Evolutionary conservation across 345 rosid genomes (phyloP).

Genomic region (Raphanus sativus): DNA sequence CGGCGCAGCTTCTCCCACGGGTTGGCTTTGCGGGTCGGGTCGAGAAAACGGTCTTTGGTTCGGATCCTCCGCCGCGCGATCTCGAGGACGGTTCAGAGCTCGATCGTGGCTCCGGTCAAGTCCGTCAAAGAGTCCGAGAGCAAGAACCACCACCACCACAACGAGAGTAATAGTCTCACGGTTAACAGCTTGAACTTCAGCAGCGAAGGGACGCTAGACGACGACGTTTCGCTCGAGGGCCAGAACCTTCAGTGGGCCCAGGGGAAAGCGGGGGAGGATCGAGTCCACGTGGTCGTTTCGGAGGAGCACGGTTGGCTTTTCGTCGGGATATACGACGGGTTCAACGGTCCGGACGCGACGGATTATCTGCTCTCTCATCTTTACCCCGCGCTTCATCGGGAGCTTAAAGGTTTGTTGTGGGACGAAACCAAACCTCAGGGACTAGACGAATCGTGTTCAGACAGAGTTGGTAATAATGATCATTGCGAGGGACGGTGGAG

Average conservation of each 20-base stretch:
- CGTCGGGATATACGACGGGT: not conserved
- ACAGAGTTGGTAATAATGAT: not conserved
- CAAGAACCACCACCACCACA: not conserved
- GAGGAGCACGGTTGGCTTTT: constrained; percentile 5
- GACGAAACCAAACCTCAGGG: not conserved
- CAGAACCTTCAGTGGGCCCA: not conserved
- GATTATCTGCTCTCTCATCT: constrained; percentile 1
- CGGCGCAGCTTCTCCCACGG: not conserved
- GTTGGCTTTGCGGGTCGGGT: not conserved
- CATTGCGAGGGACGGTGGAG: not conserved
- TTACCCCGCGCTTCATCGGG: not conserved
- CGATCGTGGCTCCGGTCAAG: not conserved
- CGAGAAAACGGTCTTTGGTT: not conserved
- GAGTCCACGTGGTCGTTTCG: constrained; percentile 3
- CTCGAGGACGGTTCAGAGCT: constrained; percentile 2
- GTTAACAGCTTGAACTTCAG: not conserved
- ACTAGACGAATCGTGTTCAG: not conserved
- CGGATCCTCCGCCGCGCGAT: not conserved
- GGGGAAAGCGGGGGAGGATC: constrained; percentile 2
- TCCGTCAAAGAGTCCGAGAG: not conserved
- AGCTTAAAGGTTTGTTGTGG: constrained; percentile 3
- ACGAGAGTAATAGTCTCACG: not conserved
- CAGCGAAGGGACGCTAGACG: not conserved
- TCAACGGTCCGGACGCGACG: constrained; percentile 6
- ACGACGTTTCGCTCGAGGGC: constrained; percentile 2